phyloP scores from a whole-genome alignment of 768 basidiomycete species.

The Rhodotorula taiwanensis region DNA sequence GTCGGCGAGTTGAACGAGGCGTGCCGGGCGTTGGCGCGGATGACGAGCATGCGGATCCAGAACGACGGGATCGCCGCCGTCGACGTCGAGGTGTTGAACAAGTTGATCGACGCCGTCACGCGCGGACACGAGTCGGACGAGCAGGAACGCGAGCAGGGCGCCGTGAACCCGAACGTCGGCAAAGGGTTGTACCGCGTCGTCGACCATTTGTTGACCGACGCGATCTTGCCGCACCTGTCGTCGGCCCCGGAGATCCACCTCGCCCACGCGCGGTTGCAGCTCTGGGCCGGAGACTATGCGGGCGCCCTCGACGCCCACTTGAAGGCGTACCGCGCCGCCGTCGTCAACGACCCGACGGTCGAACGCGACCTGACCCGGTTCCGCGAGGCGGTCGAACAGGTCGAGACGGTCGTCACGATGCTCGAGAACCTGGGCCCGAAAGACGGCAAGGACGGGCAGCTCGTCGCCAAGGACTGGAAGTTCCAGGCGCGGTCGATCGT shows the following conservation, averaged over 20 bases:
- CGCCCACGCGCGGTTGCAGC: constrained; percentile 71
- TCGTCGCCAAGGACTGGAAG: constrained; percentile 56
- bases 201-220: constrained; percentile 63
- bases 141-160: constrained; percentile 26
- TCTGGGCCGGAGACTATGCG: constrained; percentile 64
- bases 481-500: constrained; percentile 79
- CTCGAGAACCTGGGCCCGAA: constrained; percentile 74
- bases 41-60: constrained; percentile 68
- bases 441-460: constrained; percentile 40
- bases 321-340: constrained; percentile 70
- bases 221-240: constrained; percentile 75
- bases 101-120: constrained; percentile 79
- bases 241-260: constrained; percentile 66
- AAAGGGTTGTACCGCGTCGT: constrained; percentile 63
- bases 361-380: constrained; percentile 64
- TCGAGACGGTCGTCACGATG: constrained; percentile 75
- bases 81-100: constrained; percentile 80
- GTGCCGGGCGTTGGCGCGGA: constrained; percentile 68
- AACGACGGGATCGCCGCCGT: constrained; percentile 54
- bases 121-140: constrained; percentile 46
- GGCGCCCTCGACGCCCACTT: constrained; percentile 76
- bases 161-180: constrained; percentile 57
- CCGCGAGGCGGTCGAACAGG: constrained; percentile 67
- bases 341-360: constrained; percentile 54
- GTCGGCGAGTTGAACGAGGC: constrained; percentile 88